phyloP scores from a whole-genome alignment of 306 rosid species.

The Cicer judaicum region DNA sequence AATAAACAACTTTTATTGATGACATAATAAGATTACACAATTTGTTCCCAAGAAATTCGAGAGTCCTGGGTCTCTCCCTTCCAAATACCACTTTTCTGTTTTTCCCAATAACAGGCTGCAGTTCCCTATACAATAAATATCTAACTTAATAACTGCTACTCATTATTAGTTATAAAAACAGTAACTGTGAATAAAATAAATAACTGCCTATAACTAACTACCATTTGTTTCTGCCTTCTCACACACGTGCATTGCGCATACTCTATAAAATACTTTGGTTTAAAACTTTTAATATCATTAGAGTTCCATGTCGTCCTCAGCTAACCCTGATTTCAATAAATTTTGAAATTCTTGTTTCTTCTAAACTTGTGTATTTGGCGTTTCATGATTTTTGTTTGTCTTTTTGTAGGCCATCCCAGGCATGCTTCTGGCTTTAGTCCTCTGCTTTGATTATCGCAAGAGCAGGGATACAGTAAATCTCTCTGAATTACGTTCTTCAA shows the following conservation, averaged over 20 bases:
- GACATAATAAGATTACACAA: no score
- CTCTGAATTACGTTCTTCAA: conserved; percentile 74
- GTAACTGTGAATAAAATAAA: no score
- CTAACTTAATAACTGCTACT: no score
- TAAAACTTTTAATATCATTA: neutral
- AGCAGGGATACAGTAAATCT: conserved; percentile 72
- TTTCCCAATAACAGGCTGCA: no score
- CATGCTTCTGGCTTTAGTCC: conserved; percentile 94
- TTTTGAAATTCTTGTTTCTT: neutral
- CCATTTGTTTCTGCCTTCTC: neutral
- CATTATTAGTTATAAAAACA: no score
- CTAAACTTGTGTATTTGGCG: conserved; percentile 6
- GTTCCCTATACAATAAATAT: no score
- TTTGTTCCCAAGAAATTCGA: no score
- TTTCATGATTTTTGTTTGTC: conserved; percentile 20
- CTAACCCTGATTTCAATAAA: conserved; percentile 17
- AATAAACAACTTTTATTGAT: no score
- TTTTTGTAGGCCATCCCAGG: conserved; percentile 86
- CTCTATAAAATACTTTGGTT: neutral
- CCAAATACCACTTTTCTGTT: no score
- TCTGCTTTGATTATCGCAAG: conserved; percentile 88
- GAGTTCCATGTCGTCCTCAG: neutral
- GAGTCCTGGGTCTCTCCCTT: no score
- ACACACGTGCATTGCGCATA: neutral
- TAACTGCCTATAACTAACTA: no score